Evolutionary conservation across 1,284 basidiomycete species (phyloP).

Genomic region (Tetrapyrgos nigripes): DNA sequence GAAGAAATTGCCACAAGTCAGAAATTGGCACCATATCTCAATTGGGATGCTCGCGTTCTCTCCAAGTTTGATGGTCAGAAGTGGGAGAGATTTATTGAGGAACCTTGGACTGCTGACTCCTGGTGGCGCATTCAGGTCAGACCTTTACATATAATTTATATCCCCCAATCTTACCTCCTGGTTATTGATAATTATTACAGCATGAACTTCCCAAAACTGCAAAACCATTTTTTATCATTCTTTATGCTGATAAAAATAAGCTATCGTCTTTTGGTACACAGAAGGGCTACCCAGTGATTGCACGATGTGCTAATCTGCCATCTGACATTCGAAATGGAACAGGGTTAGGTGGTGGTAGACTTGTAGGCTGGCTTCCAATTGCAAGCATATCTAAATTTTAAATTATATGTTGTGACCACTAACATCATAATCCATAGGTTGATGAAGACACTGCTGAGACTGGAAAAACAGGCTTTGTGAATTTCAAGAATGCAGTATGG

Average conservation of each 20-base stretch:
- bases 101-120: too few species aligned
- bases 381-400: constrained; percentile 33
- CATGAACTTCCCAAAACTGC: constrained; percentile 51
- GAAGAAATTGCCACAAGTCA: background rate
- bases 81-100: too few species aligned
- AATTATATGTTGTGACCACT: background rate
- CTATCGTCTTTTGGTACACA: too few species aligned
- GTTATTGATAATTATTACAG: too few species aligned
- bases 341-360: constrained; percentile 39
- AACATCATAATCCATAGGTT: constrained; percentile 26
- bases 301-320: constrained; percentile 42
- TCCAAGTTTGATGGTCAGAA: too few species aligned
- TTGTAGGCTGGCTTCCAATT: constrained; percentile 53
- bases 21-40: background rate
- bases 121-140: too few species aligned
- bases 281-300: too few species aligned
- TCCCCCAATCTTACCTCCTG: too few species aligned
- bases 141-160: too few species aligned
- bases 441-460: constrained; percentile 31
- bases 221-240: too few species aligned
- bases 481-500: constrained; percentile 42
- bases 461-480: constrained; percentile 33
- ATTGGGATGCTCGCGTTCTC: background rate
- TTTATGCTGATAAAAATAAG: too few species aligned
- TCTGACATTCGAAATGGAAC: constrained; percentile 41